Conservation (phyloP, 352 stramenopile genomes). For the Phytopythium vexans region DNA sequence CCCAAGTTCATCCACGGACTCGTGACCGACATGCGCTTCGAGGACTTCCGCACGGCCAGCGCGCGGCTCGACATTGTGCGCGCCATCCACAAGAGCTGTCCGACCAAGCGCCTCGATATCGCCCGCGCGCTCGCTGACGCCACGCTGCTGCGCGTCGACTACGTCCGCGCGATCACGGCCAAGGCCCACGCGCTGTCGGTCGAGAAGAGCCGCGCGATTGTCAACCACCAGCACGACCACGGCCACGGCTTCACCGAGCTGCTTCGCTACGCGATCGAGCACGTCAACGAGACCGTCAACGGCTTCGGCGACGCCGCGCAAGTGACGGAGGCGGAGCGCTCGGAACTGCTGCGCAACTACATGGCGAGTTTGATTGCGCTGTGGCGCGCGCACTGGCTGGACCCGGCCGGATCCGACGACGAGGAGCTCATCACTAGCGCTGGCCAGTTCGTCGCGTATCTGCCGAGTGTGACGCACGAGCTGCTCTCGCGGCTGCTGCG, state of each 20-base stretch:
- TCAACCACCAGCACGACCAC: slow-evolving; percentile 67
- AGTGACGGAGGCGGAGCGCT: slow-evolving; percentile 24
- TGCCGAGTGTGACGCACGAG: slow-evolving; percentile 48
- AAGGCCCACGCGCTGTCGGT: slow-evolving; percentile 51
- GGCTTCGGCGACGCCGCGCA: slow-evolving; percentile 21
- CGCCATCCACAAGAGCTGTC: slow-evolving; percentile 82
- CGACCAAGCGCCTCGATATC: slow-evolving; percentile 65
- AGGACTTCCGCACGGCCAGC: slow-evolving; percentile 84
- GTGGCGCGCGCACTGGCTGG: slow-evolving; percentile 75
- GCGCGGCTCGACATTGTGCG: slow-evolving; percentile 77
- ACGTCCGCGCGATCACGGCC: slow-evolving; percentile 48
- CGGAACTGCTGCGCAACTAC: slow-evolving; percentile 71
- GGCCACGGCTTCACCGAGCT: slow-evolving; percentile 80
- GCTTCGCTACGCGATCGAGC: slow-evolving; percentile 80
- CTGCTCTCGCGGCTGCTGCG: slow-evolving; percentile 55
- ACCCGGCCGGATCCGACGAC: slow-evolving; percentile 70
- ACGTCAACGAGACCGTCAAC: slow-evolving; percentile 53
- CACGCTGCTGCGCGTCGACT: slow-evolving; percentile 61
- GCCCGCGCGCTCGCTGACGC: slow-evolving; percentile 69
- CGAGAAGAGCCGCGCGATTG: slow-evolving; percentile 45
- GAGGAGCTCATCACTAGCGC: slow-evolving; percentile 83
- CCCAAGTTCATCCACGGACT: slow-evolving; percentile 74
- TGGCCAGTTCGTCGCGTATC: slow-evolving; percentile 83
- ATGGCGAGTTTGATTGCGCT: slow-evolving; percentile 58
- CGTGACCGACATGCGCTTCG: slow-evolving; percentile 77